Conservation (phyloP, 306 rosid genomes). For the Alnus rubra region DNA sequence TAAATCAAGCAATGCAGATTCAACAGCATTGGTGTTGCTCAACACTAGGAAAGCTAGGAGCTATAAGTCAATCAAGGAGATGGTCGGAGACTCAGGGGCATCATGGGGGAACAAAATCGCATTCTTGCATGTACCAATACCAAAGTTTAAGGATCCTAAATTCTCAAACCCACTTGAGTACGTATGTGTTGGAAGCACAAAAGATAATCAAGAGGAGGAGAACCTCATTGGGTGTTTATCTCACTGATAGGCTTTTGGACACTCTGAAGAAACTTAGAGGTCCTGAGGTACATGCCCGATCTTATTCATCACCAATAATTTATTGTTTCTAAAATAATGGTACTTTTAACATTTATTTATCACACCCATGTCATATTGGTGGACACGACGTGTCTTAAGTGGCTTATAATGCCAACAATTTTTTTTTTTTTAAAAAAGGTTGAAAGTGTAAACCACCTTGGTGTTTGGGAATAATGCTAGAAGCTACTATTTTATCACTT, state of each 20-base stretch:
- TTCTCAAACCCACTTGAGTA: conserved; percentile 46
- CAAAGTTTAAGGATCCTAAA: conserved; percentile 31
- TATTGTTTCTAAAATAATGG: too few species aligned
- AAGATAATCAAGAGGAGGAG: conserved; percentile 48
- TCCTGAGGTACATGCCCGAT: conserved; percentile 40
- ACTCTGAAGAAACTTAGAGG: conserved; percentile 51
- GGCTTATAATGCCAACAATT: too few species aligned
- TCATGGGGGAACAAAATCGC: conserved; percentile 61
- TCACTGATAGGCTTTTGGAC: conserved; percentile 40
- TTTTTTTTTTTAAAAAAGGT: too few species aligned
- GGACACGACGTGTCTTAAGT: too few species aligned
- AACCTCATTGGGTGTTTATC: conserved; percentile 39
- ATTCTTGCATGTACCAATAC: conserved; percentile 51
- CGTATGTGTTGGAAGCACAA: conserved; percentile 46
- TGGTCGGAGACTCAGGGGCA: conserved; percentile 40
- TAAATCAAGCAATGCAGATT: conserved; percentile 40
- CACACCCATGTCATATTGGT: too few species aligned
- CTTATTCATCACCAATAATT: neutral
- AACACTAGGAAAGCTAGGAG: conserved; percentile 55
- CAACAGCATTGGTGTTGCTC: conserved; percentile 52
- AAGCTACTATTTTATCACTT: too few species aligned
- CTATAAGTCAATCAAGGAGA: conserved; percentile 51
- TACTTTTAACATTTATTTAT: too few species aligned
- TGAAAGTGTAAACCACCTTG: neutral
- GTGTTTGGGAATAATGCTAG: too few species aligned